Conservation (phyloP, 176 grass and related monocot species). For the Aegilops bicornis region DNA sequence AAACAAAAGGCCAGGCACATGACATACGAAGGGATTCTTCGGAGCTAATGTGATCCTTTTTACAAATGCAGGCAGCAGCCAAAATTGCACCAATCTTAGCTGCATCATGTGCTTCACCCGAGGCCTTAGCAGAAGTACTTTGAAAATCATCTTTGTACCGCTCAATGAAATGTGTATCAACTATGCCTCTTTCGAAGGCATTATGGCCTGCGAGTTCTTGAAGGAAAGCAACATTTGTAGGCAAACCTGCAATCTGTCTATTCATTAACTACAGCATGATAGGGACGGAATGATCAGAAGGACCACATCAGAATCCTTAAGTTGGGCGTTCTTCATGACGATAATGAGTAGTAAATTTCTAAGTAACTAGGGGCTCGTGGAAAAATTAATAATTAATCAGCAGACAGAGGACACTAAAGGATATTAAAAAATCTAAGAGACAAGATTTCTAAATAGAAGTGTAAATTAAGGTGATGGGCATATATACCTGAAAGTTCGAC, state of each 20-base stretch:
- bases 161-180: conserved; percentile 93
- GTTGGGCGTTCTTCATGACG: background rate
- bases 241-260: conserved; percentile 88
- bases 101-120: conserved; percentile 37
- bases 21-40: conserved; percentile 67
- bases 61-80: conserved; percentile 81
- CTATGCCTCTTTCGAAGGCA: conserved; percentile 80
- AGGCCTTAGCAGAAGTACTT: conserved; percentile 44
- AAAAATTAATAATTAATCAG: background rate
- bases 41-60: conserved; percentile 48
- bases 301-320: background rate
- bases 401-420: background rate
- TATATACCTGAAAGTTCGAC: conserved; percentile 79
- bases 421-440: background rate
- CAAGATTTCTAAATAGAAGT: background rate
- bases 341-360: background rate
- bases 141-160: conserved; percentile 70
- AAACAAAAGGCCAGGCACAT: background rate
- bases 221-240: conserved; percentile 84
- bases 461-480: background rate
- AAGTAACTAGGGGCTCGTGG: background rate
- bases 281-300: conserved; percentile 18
- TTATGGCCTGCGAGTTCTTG: conserved; percentile 80
- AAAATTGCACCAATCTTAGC: conserved; percentile 63
- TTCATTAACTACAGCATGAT: conserved; percentile 28